Evolutionary conservation across 2,329 filamentous ascomycete species (phyloP), one percentile per base, ranked within the genome.

Genomic region (Plenodomus biglobosus): DNA sequence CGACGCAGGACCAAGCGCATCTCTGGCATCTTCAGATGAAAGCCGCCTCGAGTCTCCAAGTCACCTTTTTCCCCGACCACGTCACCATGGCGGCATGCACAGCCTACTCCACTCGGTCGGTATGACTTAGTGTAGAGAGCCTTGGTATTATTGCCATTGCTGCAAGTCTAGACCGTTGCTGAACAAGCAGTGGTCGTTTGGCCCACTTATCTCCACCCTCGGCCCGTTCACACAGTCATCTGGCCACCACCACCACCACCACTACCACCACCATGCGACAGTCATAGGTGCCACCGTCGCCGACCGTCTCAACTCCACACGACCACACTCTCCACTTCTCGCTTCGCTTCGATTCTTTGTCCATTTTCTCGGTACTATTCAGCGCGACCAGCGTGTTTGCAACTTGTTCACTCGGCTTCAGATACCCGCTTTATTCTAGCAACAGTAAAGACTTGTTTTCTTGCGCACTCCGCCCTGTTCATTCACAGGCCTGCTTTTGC

Each of bases 1-100:
- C 63, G 68, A 40, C 54, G 55, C 42, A 66, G 60, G 55, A 70
- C 68, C 51, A 72, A 71, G 65, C 61, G 61, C 45, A 56, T 72
- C 42, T 71, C 68, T 18, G 55, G 57, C 47, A 66, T 73, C 49
- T 72, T 73, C 68, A 68, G 65, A 55, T 73, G 64, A 52, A 32
- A 11, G 24, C 40, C n/a, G 40, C 13, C 35, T 20, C 43, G 35
- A 37, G 8, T 11, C 20, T 15, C 15, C 10, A 21, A 38, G n/a
- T n/a, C n/a, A n/a, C n/a, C n/a, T n/a, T n/a, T n/a, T n/a, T n/a
- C 36, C 24, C 35, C 47, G 50, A 39, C 47, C 52, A 55, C 47
- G 56, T 56, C 56, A 55, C 47, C 46, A 50, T 45, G 22, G 36
- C 42, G 45, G n/a, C 22, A 15, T 52, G 43, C 56, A 56, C 53